phyloP scores from a whole-genome alignment of 2,329 filamentous ascomycete genomes.

The Graphilbum fragrans region DNA sequence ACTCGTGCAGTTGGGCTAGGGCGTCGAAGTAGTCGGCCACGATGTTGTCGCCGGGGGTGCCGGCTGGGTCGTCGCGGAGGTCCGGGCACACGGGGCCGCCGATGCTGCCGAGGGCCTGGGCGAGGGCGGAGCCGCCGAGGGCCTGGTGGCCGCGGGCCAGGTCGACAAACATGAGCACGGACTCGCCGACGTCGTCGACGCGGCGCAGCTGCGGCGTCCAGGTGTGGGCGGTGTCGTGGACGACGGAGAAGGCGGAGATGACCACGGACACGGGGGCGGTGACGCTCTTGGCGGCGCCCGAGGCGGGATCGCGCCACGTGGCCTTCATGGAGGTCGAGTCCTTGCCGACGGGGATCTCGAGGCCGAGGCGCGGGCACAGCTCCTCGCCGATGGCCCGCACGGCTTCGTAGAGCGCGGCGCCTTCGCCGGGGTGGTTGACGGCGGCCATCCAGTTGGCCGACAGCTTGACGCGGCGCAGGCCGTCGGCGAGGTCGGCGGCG shows the following conservation, averaged over 20 bases:
- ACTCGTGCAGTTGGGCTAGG: conserved; percentile 50
- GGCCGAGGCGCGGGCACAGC: conserved; percentile 76
- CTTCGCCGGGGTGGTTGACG: conserved; percentile 85
- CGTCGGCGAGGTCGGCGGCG: conserved; percentile 51
- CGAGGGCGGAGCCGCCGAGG: conserved; percentile 81
- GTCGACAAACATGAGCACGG: conserved; percentile 81
- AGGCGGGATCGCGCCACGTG: conserved; percentile 60
- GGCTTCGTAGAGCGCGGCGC: conserved; percentile 83
- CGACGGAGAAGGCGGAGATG: conserved; percentile 80
- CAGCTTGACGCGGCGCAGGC: conserved; percentile 68
- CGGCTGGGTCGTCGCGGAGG: conserved; percentile 47
- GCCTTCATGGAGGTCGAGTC: conserved; percentile 99
- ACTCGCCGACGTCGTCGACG: conserved; percentile 78
- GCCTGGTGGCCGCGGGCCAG: conserved; percentile 70
- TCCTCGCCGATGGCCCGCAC: conserved; percentile 90
- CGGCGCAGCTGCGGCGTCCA: conserved; percentile 88
- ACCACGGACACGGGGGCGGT: conserved; percentile 86
- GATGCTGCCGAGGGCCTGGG: conserved; percentile 78
- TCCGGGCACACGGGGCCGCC: conserved; percentile 70
- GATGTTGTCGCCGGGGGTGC: conserved; percentile 7
- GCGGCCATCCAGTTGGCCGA: conserved; percentile 99
- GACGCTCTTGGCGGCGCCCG: conserved; percentile 55
- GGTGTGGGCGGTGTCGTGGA: conserved; percentile 70
- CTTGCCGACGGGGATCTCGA: conserved; percentile 93
- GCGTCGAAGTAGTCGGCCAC: conserved; percentile 80